These are phyloP conservation scores for Aspergillus sclerotialis DNA, from an alignment of 2,329 filamentous ascomycete genomes.

Conservation along the genomic window DNA sequence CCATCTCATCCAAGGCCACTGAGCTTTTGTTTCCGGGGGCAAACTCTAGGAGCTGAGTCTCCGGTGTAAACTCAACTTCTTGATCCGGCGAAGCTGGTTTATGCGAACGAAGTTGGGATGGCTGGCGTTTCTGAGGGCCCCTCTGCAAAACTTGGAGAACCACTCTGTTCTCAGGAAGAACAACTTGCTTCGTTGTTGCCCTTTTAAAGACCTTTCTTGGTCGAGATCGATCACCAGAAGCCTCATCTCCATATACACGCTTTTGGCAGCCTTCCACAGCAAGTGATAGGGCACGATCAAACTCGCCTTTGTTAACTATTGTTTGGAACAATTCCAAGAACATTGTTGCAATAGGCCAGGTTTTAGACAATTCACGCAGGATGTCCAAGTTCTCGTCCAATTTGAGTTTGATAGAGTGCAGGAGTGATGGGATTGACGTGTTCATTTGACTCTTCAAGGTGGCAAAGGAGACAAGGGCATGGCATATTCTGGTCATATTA, in stretches of 20 bases:
- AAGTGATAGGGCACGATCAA: conserved; percentile 1
- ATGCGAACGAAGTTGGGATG: not conserved
- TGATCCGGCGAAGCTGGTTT: not conserved
- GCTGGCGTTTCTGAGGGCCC: conserved; percentile 3
- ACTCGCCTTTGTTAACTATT: conserved; percentile 4
- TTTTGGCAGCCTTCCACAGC: conserved; percentile 5
- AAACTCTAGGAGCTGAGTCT: no score
- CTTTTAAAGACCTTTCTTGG: conserved; percentile 4
- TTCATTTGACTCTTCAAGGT: conserved; percentile 8
- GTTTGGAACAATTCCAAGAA: conserved; percentile 7
- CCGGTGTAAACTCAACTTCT: no score
- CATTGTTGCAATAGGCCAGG: conserved; percentile 8
- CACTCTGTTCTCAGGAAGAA: conserved; percentile 8
- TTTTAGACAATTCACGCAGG: conserved; percentile 3
- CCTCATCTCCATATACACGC: conserved; percentile 2
- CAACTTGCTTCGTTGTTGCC: conserved; percentile 7
- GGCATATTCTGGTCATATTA: conserved; percentile 7
- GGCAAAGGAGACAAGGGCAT: conserved; percentile 8
- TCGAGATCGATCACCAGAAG: not conserved
- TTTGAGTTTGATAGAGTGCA: conserved; percentile 6
- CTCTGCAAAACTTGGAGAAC: conserved; percentile 7
- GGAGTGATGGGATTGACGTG: conserved; percentile 6
- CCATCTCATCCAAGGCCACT: not conserved
- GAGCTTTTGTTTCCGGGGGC: not conserved
- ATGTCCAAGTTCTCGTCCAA: conserved; percentile 7